These are phyloP conservation scores for Penicillium olsonii DNA, from an alignment of 2,329 filamentous ascomycete species.

Conservation along the genomic window DNA sequence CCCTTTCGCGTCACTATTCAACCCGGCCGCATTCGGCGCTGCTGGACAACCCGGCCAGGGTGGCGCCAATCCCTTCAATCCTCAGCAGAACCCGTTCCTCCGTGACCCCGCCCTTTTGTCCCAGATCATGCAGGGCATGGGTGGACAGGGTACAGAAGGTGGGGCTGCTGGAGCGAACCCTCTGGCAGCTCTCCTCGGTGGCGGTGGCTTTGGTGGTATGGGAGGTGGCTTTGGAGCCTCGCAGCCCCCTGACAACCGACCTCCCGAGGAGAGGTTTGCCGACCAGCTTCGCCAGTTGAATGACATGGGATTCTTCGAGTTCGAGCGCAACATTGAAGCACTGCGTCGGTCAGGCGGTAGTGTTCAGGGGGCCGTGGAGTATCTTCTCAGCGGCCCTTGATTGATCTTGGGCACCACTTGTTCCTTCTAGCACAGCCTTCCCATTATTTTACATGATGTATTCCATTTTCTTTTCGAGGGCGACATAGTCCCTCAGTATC, in stretches of 20 bases:
- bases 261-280: conserved; percentile 90
- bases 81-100: conserved; percentile 56
- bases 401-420: conserved; percentile 6
- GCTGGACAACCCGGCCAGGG: conserved; percentile 37
- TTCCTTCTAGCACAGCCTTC: conserved; percentile 11
- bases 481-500: conserved; percentile 5
- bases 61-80: conserved; percentile 49
- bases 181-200: conserved; percentile 53
- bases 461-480: conserved; percentile 10
- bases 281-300: conserved; percentile 90
- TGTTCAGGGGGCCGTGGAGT: conserved; percentile 72
- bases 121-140: conserved; percentile 56
- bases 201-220: conserved; percentile 48
- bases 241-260: conserved; percentile 74
- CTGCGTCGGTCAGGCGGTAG: conserved; percentile 86
- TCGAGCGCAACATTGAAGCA: conserved; percentile 87
- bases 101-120: conserved; percentile 61
- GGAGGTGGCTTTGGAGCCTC: conserved; percentile 47
- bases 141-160: conserved; percentile 38
- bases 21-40: conserved; percentile 41
- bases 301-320: conserved; percentile 98
- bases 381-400: conserved; percentile 39
- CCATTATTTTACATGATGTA: conserved; percentile 4
- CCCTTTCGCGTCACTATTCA: conserved; percentile 69
- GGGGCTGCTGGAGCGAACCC: conserved; percentile 45